Evolutionary conservation across 306 rosid species (phyloP).

Genomic region (Prunus armeniaca): DNA sequence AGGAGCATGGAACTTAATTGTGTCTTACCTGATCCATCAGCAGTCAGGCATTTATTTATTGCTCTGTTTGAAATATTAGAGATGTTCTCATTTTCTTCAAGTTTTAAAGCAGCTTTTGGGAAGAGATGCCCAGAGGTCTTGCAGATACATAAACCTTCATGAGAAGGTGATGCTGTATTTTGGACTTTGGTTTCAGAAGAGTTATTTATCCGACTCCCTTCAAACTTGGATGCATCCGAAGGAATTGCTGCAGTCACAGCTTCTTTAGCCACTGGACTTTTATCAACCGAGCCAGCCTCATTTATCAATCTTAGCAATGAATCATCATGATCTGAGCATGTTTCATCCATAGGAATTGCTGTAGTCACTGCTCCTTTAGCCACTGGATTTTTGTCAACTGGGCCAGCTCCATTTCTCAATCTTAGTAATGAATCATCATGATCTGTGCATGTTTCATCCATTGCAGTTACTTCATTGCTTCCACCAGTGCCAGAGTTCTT

Average conservation of each 20-base stretch:
- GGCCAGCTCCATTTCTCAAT: constrained; percentile 14
- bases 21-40: constrained; percentile 33
- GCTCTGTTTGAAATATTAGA: constrained; percentile 15
- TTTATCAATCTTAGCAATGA: constrained; percentile 8
- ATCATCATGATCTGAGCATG: constrained; percentile 18
- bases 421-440: background rate
- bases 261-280: background rate
- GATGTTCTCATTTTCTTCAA: constrained; percentile 16
- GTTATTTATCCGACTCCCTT: constrained; percentile 19
- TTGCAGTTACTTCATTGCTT: constrained; percentile 3
- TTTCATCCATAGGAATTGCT: constrained; percentile 6
- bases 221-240: constrained; percentile 27
- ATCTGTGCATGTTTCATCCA: constrained; percentile 18
- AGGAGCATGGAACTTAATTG: constrained; percentile 22
- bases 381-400: background rate
- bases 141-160: constrained; percentile 3
- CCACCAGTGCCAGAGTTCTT: constrained; percentile 14
- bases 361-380: background rate
- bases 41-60: constrained; percentile 23
- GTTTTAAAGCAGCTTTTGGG: constrained; percentile 11
- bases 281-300: constrained; percentile 8
- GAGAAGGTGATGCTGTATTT: background rate
- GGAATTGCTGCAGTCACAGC: constrained; percentile 10
- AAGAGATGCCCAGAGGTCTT: constrained; percentile 18
- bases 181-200: constrained; percentile 19